Evolutionary conservation across 768 basidiomycete genomes (phyloP).

Genomic region (Tulasnella sp.): DNA sequence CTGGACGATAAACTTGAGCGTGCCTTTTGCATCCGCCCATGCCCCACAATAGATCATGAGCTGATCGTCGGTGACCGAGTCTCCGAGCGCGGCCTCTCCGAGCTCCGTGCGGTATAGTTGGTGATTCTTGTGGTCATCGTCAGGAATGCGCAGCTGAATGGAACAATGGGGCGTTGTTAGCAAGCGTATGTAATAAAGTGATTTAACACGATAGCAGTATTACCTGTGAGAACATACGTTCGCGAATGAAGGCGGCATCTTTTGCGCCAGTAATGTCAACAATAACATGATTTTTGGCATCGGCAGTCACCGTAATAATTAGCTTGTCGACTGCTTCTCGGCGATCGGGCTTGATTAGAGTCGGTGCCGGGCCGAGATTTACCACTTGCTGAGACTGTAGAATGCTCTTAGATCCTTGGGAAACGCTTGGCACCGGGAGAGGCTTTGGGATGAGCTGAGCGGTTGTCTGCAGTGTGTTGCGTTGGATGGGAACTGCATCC

Average conservation of each 20-base stretch:
- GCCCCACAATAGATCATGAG: slow-evolving; percentile 65
- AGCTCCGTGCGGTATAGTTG: slow-evolving; percentile 85
- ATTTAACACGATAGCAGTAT: slow-evolving; percentile 14
- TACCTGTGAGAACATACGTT: slow-evolving; percentile 75
- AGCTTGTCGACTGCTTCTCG: slow-evolving; percentile 3
- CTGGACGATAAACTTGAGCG: slow-evolving; percentile 77
- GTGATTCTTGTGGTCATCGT: slow-evolving; percentile 71
- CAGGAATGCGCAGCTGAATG: slow-evolving; percentile 62
- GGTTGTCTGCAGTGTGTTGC: not conserved
- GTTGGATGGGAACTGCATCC: not conserved
- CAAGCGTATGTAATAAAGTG: slow-evolving; percentile 1
- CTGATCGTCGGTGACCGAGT: slow-evolving; percentile 60
- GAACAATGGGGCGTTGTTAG: not conserved
- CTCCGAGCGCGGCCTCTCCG: slow-evolving; percentile 64
- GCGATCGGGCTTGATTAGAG: not conserved
- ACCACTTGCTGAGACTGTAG: not conserved
- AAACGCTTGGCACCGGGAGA: not conserved
- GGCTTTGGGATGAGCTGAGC: not conserved
- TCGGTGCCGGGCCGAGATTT: not conserved
- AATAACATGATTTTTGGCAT: slow-evolving; percentile 13
- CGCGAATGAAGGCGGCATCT: slow-evolving; percentile 61
- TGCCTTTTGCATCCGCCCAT: slow-evolving; percentile 66
- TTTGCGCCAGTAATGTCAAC: slow-evolving; percentile 64
- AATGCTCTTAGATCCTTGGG: not conserved
- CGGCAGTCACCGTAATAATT: slow-evolving; percentile 18